Base-by-base conservation (phyloP, 2,329 filamentous ascomycete species). In the Colletotrichum viniferum region DNA sequence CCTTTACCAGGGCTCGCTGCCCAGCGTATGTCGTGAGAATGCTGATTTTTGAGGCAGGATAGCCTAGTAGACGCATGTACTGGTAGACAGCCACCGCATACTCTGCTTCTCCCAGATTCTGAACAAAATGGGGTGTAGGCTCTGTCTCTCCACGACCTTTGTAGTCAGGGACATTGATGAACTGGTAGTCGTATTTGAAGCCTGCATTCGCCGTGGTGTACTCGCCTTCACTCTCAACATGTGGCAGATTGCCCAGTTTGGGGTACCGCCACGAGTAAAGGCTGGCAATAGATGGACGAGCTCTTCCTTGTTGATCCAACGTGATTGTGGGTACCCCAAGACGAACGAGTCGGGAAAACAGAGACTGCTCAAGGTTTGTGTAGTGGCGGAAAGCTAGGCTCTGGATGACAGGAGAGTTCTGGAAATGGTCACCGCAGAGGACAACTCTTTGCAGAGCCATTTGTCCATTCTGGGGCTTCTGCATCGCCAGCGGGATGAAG, bases 61-160 rank as follows among this genome's bases (percentile, higher is more conserved):
- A 99, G 21, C 96, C 97, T 6, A 99, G 91, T 24, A 99, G 88
- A 24, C 97, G 93, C 97, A 99, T 98, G 83, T 98, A 99, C 86
- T 98, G 96, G 85, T 93, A 99, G 34, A 99, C 90, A 4, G 97
- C 97, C 30, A 98, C 97, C 3, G 96, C 94, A 82, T 98, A 99
- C 85, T 99, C 97, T 4, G 97, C 97, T 85, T 99, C 97, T 62
- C 97, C 97, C 60, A 98, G 86, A 81, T 99, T 99, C 83, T 98
- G 96, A 70, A 98, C 94, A 83, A 98, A 99, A 84, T 98, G 96
- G 26, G 96, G 95, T 28, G 94, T 94, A 1, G 97, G 97, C 82
- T 98, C 96, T 65, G 92, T 91, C 86, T 99, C 97, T 65, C 97
- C 97, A 73, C 89, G 90, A 43, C 95, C 96, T 84, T 97, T 97